Evolutionary conservation across 306 rosid species (phyloP).

Genomic region (Vigna trinervia): DNA sequence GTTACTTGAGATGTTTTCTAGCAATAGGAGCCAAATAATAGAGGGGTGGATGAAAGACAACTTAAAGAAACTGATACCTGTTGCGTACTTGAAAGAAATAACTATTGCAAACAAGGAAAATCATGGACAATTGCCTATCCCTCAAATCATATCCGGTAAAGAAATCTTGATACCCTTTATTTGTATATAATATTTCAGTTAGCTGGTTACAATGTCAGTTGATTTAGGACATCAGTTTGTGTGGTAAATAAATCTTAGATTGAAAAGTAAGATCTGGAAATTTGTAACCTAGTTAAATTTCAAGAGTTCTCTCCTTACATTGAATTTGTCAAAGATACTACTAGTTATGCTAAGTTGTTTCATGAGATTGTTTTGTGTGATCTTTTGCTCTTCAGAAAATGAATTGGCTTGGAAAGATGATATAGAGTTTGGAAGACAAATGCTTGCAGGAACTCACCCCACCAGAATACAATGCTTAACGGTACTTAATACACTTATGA

Average conservation of each 20-base stretch:
- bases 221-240: not conserved
- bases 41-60: conserved; percentile 53
- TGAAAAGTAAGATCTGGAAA: not conserved
- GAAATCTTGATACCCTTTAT: conserved; percentile 1
- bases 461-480: conserved; percentile 57
- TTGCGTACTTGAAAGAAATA: conserved; percentile 48
- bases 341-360: conserved; percentile 6
- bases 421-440: conserved; percentile 78
- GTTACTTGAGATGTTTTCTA: conserved; percentile 52
- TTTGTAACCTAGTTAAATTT: not conserved
- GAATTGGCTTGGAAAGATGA: conserved; percentile 73
- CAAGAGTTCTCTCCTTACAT: not conserved
- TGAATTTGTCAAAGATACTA: not conserved
- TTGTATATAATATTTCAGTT: conserved; percentile 12
- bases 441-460: conserved; percentile 84
- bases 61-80: conserved; percentile 54
- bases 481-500: conserved; percentile 46
- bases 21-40: conserved; percentile 45
- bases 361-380: conserved; percentile 18
- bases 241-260: not conserved
- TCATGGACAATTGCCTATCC: conserved; percentile 49
- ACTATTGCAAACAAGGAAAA: conserved; percentile 45
- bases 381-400: conserved; percentile 49
- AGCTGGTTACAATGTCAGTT: not conserved
- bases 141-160: conserved; percentile 63